Evolutionary conservation across 257 asterid genomes (phyloP).

Genomic region (Anisodus tanguticus): DNA sequence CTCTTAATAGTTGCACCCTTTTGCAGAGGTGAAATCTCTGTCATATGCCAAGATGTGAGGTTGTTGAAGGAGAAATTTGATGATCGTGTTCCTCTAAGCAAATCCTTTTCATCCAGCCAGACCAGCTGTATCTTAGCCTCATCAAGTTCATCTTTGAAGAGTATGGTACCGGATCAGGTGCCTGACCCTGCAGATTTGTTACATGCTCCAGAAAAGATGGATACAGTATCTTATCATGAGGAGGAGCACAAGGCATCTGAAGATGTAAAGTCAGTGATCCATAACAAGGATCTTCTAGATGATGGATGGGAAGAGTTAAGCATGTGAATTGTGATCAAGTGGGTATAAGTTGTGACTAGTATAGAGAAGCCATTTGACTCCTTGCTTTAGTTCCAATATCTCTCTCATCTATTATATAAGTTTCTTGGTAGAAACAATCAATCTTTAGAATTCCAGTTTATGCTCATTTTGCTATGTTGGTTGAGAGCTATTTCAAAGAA

Average conservation of each 20-base stretch:
- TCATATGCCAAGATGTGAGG: constrained; percentile 77
- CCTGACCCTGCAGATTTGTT: constrained; percentile 36
- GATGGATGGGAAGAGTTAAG: constrained; percentile 70
- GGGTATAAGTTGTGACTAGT: background rate
- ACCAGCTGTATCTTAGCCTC: constrained; percentile 67
- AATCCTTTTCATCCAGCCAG: constrained; percentile 56
- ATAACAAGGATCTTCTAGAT: constrained; percentile 43
- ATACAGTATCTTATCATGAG: constrained; percentile 27
- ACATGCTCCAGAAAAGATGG: constrained; percentile 17
- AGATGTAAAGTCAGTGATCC: constrained; percentile 34
- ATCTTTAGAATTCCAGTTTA: background rate
- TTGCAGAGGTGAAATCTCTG: constrained; percentile 87
- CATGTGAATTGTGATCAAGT: constrained; percentile 25
- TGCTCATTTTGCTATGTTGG: background rate
- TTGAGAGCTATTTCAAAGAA: constrained; percentile 24
- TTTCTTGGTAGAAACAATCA: constrained; percentile 1
- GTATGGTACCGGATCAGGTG: constrained; percentile 42
- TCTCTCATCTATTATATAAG: constrained; percentile 24
- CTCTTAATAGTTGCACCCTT: constrained; percentile 9
- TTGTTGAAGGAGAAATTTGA: constrained; percentile 66
- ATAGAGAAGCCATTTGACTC: background rate
- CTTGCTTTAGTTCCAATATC: background rate
- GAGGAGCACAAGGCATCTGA: constrained; percentile 33
- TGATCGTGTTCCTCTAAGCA: constrained; percentile 56
- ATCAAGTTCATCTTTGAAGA: constrained; percentile 52